Evolutionary conservation across 345 rosid genomes (phyloP).

Genomic region (Kernera saxatilis): DNA sequence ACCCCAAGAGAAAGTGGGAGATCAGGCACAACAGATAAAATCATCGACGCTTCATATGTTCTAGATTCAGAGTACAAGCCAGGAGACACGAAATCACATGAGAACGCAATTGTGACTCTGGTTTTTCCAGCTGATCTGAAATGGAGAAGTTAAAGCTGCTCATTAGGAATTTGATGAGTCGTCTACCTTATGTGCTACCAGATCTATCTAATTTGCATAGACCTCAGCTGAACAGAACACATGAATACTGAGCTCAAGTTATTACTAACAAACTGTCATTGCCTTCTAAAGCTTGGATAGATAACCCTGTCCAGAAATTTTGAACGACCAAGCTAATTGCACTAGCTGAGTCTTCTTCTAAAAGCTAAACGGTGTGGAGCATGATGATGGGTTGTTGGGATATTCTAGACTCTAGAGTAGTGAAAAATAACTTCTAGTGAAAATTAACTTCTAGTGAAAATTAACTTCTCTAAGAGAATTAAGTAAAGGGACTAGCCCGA

Average conservation of each 20-base stretch:
- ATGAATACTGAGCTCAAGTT: constrained; percentile 8
- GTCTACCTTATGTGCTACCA: constrained; percentile 1
- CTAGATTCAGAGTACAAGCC: constrained; percentile 57
- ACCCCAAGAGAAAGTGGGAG: constrained; percentile 86
- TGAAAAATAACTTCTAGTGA: constrained; percentile 1
- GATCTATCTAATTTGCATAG: background rate
- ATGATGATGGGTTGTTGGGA: background rate
- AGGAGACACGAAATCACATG: constrained; percentile 71
- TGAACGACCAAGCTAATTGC: background rate
- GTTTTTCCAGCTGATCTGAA: constrained; percentile 79
- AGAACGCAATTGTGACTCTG: constrained; percentile 58
- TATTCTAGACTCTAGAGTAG: background rate
- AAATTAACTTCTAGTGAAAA: background rate
- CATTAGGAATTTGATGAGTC: constrained; percentile 16
- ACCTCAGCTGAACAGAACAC: constrained; percentile 5
- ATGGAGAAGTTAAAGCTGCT: constrained; percentile 19
- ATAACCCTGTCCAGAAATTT: background rate
- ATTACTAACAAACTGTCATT: constrained; percentile 1
- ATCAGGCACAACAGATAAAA: constrained; percentile 64
- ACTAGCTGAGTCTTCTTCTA: constrained; percentile 1
- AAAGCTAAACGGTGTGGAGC: background rate
- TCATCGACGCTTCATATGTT: constrained; percentile 55
- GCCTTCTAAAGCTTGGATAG: background rate
- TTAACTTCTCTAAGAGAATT: background rate
- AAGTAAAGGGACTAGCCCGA: background rate